Base-by-base conservation (phyloP, 179 eudicot genomes). In the Corrigiola litoralis region DNA sequence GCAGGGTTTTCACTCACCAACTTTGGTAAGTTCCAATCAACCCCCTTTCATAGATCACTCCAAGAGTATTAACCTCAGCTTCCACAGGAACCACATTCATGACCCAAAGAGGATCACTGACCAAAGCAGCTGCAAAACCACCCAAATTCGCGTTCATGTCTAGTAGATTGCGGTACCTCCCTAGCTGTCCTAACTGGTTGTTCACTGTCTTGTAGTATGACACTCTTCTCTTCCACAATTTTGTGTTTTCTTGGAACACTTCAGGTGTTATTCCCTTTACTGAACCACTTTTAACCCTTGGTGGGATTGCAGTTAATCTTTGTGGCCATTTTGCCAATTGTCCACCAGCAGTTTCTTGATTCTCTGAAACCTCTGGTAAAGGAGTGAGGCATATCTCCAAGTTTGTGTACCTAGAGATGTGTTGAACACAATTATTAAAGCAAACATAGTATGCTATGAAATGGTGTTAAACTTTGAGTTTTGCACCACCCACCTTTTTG, bases 71-170 rank as follows among this genome's bases (percentile, higher is more conserved):
- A 50, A 79, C 74, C 76, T 81, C 76, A 12, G 86, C 87, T 58
- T 90, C 90, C 0, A 66, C 76, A 0, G 99, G 97, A 50, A 90
- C 95, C 1, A 87, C 77, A 58, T 94, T 94, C 99, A 94, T 94
- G 51, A 90, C 97, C 99, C 99, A 92, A 36, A 87, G 75, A 0
- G 99, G 94, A 54, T 84, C 87, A n/a, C 77, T 20, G 6, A 81
- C 58, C 34, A 92, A 77, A 40, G 85, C 82, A 49, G 95, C 95
- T 0, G 95, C 98, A 63, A 92, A 92, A 32, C 98, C 98, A 47
- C 95, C 98, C 64, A 90, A 72, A 57, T 75, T 46, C 0, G 97
- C 92, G 41, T 90, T 90, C 98, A 92, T 92, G 73, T 92, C 98
- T 0, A 92, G 72, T 31, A 92, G 66, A 61, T 92, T 94, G 2